These are phyloP conservation scores for Mrakiaceae sp. DNA, from an alignment of 1,284 basidiomycete genomes.

Conservation along the genomic window DNA sequence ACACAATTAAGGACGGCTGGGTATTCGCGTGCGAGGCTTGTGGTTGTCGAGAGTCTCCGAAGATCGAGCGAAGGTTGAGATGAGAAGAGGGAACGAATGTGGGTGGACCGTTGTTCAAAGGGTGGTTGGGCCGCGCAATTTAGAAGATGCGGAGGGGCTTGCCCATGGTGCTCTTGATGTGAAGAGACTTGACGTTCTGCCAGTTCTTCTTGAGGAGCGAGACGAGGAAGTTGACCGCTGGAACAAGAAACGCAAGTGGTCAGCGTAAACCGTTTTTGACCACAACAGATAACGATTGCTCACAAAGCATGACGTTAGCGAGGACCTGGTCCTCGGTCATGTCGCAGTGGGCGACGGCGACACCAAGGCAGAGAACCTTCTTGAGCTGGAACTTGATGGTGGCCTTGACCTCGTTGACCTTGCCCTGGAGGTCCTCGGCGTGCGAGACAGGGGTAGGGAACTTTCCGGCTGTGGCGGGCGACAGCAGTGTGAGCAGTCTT, in stretches of 20 bases:
- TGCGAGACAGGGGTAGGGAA: conserved; percentile 97
- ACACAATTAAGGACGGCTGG: conserved; percentile 1
- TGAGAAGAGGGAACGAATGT: not conserved
- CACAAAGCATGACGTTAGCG: conserved; percentile 91
- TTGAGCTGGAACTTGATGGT: conserved; percentile 99
- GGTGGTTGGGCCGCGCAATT: not conserved
- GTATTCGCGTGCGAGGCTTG: conserved; percentile 15
- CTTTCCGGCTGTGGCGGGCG: conserved; percentile 64
- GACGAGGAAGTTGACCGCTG: conserved; percentile 99
- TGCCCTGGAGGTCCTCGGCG: conserved; percentile 80
- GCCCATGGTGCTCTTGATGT: conserved; percentile 99
- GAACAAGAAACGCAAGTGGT: not conserved
- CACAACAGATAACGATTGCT: conserved; percentile 27
- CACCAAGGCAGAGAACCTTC: conserved; percentile 98
- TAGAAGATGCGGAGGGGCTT: conserved; percentile 38
- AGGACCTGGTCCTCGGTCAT: conserved; percentile 98
- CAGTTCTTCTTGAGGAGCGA: conserved; percentile 99
- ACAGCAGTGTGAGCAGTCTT: not conserved
- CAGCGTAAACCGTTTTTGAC: too few species aligned
- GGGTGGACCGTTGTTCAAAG: not conserved
- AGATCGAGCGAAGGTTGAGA: not conserved
- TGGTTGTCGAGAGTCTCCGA: conserved; percentile 3
- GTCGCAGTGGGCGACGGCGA: conserved; percentile 93
- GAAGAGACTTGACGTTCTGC: conserved; percentile 98
- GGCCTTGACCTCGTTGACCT: conserved; percentile 90